Base-by-base conservation (phyloP, 345 rosid genomes). In the Alliaria petiolata region DNA sequence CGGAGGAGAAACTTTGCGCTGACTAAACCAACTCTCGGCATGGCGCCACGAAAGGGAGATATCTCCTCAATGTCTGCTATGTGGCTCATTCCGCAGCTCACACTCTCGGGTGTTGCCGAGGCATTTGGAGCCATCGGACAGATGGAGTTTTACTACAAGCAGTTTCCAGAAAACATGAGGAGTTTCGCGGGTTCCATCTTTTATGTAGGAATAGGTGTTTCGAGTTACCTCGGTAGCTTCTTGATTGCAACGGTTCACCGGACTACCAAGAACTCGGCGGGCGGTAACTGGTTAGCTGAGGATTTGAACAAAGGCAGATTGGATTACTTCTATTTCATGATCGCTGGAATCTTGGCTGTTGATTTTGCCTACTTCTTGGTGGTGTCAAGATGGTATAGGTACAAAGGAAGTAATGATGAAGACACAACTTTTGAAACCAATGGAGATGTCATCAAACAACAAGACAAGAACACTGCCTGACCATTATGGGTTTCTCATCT, bases 161-260 rank as follows among this genome's bases (percentile, higher is more conserved):
- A 83, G 67, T 83, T 83, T 36, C 87, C 87, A 1, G 86, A 83
- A 65, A 83, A 83, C 69, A 83, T 83, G 86, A 83, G 77, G 68
- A 83, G 82, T 72, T 62, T 82, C n/a, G 85, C 83, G 0, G 82
- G 78, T 22, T 69, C 80, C 0, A 72, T 73, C 62, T 79, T 38
- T 56, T 72, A 68, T 10, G 70, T 65, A 1, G 82, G 82, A 5
- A 8, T 3, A 34, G 84, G 82, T 59, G 64, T 59, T 17, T 81
- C 84, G 4, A 76, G 74, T 50, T 81, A 71, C 55, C 69, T 81
- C 2, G 81, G 76, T 43, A 70, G 80, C 65, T 78, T 76, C 58
- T 72, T 78, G 67, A 78, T 78, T n/a, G 68, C 78, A 8, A 53
- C 64, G 30, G 73, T 78, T 45, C 78, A 78, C 66, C 45, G 49